phyloP scores from a whole-genome alignment of 371 early-diverging fungal species.

The Parasitella parasitica region DNA sequence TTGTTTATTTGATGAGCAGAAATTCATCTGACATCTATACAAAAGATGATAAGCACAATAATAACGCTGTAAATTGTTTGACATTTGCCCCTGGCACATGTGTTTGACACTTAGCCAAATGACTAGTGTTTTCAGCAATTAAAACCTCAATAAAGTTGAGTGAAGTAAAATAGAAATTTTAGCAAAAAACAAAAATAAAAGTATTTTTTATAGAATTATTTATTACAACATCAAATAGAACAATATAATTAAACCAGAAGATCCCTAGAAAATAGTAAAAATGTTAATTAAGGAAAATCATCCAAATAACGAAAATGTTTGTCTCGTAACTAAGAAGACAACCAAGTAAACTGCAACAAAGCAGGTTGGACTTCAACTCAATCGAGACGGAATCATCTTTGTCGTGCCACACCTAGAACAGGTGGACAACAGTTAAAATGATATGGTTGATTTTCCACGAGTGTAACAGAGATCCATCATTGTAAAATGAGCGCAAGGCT shows the following conservation, averaged over 20 bases:
- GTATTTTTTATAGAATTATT: neutral
- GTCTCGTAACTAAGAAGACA: constrained; percentile 24
- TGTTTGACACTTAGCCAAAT: neutral
- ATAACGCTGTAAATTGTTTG: neutral
- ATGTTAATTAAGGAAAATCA: neutral
- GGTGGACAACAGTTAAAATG: constrained; percentile 25
- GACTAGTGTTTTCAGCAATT: neutral
- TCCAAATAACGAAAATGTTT: neutral
- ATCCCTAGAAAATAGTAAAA: neutral
- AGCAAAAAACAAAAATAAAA: neutral
- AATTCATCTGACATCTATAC: no score
- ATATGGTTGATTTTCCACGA: constrained; percentile 33
- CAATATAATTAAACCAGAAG: neutral
- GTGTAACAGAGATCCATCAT: constrained; percentile 39
- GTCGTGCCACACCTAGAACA: constrained; percentile 33
- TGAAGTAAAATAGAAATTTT: no score
- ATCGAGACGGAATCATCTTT: constrained; percentile 27
- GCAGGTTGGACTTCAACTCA: constrained; percentile 32
- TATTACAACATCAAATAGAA: neutral
- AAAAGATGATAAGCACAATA: no score
- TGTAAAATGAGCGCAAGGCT: constrained; percentile 17
- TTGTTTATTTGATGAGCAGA: no score
- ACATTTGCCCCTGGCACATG: neutral
- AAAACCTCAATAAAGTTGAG: neutral
- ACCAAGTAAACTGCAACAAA: constrained; percentile 9